Evolutionary conservation across 2,329 filamentous ascomycete genomes (phyloP), one percentile per base, ranked within the genome.

Genomic region (Sclerotinia subarctica): DNA sequence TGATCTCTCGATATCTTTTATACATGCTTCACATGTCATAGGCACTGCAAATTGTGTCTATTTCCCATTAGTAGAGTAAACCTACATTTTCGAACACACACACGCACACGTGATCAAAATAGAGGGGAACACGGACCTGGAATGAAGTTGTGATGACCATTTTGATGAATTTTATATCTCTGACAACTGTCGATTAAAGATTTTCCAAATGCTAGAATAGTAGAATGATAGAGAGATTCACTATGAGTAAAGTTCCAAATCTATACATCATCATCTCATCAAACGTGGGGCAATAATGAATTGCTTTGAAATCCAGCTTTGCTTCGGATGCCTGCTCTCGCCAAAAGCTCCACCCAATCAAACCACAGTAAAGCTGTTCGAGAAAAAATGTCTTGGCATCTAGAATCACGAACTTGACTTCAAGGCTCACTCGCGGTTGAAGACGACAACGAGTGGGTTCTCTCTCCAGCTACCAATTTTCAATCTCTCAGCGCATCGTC

Each of bases 41-140:
- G 93, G 94, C 74, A 98, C 95, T 72, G 94, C 93, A 80, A 98
- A 98, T 72, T 94, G 90, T 70, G 94, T 96, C 90, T 98, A 54
- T 24, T 42, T 47, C 24, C 59, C 7, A 35, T 35, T n/a, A 44
- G 49, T 38, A 52, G 53, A 44, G 49, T 64, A 15, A 29, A 38
- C 26, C 5, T 52, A 44, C 24, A 7, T 35, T 51, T 66, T 13
- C 29, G 15, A 46, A 4, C 3, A 52, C 24, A 51, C 71, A 76
- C 73, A 15, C 3, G 46, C 24, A 51, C 71, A 76, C 73, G 75
- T 75, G 74, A 74, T 64, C 19, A 24, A 7, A 59, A 46, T 68
- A 52, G 62, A 47, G 64, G 64, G 53, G 57, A 70, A 54, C 29
- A 71, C 72, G 47, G 53, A 77, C 78, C 72, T 79, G 75, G 68